phyloP scores from a whole-genome alignment of 1,284 basidiomycete species.

The Fomitopsis palustris region DNA sequence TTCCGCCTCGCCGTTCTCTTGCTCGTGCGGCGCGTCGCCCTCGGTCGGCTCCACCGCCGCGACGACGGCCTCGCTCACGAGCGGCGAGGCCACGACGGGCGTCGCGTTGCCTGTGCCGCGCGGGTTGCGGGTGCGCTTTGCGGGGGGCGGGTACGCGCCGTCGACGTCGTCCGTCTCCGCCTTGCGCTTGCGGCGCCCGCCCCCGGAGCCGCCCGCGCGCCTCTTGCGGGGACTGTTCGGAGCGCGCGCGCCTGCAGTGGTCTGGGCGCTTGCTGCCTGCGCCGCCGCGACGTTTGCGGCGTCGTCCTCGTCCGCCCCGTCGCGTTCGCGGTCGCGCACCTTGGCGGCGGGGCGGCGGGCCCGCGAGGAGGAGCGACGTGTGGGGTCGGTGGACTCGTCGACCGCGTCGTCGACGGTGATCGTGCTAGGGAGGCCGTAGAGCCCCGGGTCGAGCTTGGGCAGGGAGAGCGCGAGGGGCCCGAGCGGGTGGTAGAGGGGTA shows the following conservation, averaged over 20 bases:
- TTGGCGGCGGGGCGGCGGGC: constrained; percentile 50
- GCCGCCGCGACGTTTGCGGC: constrained; percentile 2
- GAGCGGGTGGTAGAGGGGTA: constrained; percentile 69
- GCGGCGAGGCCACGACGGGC: constrained; percentile 22
- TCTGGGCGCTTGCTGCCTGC: constrained; percentile 10
- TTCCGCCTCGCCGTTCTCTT: constrained; percentile 18
- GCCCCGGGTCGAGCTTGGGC: constrained; percentile 57
- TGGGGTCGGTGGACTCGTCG: constrained; percentile 32
- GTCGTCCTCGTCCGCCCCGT: constrained; percentile 27
- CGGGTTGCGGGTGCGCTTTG: constrained; percentile 57
- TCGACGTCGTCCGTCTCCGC: constrained; percentile 58
- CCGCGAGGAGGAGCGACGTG: constrained; percentile 43
- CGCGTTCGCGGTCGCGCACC: constrained; percentile 46
- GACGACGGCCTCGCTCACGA: constrained; percentile 22
- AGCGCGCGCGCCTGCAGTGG: constrained; percentile 11
- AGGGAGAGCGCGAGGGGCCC: constrained; percentile 63
- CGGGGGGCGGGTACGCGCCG: constrained; percentile 67
- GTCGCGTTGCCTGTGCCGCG: constrained; percentile 31
- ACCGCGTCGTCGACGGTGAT: constrained; percentile 29
- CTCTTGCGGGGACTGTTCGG: constrained; percentile 34
- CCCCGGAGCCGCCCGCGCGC: constrained; percentile 25
- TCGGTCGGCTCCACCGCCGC: constrained; percentile 22
- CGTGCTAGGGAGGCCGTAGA: constrained; percentile 41
- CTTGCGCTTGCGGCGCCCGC: constrained; percentile 52
- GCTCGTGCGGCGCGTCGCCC: constrained; percentile 16